phyloP scores from a whole-genome alignment of 441 rosid genomes.

The Populus tomentosa region DNA sequence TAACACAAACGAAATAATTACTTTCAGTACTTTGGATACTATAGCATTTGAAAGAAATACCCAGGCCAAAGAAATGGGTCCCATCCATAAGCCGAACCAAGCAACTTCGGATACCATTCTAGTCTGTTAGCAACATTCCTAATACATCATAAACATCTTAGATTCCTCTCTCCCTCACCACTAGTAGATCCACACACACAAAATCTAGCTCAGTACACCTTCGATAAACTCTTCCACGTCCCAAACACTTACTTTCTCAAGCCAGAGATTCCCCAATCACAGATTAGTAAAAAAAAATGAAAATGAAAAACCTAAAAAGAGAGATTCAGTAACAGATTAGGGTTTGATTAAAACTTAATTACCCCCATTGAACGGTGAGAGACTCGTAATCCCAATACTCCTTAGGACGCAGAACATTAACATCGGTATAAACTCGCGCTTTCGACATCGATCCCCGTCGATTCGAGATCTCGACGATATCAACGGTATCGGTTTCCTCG shows the following conservation, averaged over 20 bases:
- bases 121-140: neutral
- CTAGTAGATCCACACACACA: neutral
- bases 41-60: neutral
- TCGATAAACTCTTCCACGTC: neutral
- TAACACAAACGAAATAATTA: neutral
- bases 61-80: neutral
- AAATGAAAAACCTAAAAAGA: neutral
- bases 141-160: neutral
- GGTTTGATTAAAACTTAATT: constrained; percentile 6
- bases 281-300: neutral
- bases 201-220: neutral
- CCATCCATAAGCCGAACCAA: neutral
- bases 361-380: constrained; percentile 92
- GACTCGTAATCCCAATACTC: constrained; percentile 96
- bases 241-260: neutral
- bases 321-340: neutral
- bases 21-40: neutral
- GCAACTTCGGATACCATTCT: neutral
- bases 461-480: constrained; percentile 38
- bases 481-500: constrained; percentile 9
- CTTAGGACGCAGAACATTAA: constrained; percentile 74
- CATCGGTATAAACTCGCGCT: constrained; percentile 68
- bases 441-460: constrained; percentile 44
- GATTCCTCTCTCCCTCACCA: neutral
- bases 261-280: constrained; percentile 1